Conservation (phyloP, 164 flowering plant species). For the Euptelea pleiosperma region DNA sequence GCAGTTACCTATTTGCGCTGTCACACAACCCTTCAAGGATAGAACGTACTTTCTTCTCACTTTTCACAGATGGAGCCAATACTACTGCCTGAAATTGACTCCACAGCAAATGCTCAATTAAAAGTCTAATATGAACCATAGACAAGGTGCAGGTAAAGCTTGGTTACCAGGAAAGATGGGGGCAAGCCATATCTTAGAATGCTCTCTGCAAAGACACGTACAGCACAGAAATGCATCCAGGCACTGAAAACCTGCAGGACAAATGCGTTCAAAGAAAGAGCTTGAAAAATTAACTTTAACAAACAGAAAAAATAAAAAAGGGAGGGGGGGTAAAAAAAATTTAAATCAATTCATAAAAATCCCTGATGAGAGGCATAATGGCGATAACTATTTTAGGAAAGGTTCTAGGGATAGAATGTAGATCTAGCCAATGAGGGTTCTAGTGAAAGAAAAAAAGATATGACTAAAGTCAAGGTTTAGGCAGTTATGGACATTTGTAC, state of each 20-base stretch:
- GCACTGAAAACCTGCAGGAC: slow-evolving; percentile 81
- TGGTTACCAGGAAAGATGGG: slow-evolving; percentile 82
- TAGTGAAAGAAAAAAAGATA: background rate
- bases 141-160: background rate
- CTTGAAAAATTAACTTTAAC: background rate
- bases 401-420: background rate
- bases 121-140: background rate
- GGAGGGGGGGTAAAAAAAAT: too few relatives aligned
- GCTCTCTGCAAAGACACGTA: slow-evolving; percentile 91
- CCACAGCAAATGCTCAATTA: slow-evolving; percentile 12
- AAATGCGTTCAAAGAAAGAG: slow-evolving; percentile 2
- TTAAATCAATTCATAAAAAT: too few relatives aligned
- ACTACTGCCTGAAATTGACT: slow-evolving; percentile 64
- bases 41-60: slow-evolving; percentile 94
- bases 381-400: background rate
- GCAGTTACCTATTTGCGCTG: slow-evolving; percentile 59
- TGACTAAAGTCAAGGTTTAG: too few relatives aligned
- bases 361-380: background rate
- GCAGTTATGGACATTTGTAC: too few relatives aligned
- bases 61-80: slow-evolving; percentile 69
- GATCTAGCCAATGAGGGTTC: background rate
- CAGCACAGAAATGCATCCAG: slow-evolving; percentile 99
- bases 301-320: background rate
- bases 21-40: slow-evolving; percentile 71
- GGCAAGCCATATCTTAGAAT: slow-evolving; percentile 95